A percentile compares a stretch with the other conserved stretches of the same genome.
phyloP scores from a whole-genome alignment of 768 basidiomycete genomes.

The Mycena galericulata region DNA sequence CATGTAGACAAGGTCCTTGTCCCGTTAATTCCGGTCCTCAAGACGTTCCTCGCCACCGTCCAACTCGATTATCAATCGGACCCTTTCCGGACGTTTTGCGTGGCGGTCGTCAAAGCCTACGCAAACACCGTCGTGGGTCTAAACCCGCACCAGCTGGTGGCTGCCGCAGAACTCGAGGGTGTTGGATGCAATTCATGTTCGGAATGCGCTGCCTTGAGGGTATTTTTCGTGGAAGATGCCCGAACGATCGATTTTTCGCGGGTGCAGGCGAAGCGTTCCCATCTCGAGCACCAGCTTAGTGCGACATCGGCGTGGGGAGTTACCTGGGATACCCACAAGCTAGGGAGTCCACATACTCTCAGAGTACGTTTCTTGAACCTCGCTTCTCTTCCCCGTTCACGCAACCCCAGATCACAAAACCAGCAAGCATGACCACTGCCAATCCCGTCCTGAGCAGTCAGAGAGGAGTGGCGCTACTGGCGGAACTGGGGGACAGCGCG shows the following conservation, averaged over 20 bases:
- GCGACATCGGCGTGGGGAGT: constrained; percentile 6
- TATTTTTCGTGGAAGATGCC: neutral
- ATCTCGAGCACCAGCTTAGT: neutral
- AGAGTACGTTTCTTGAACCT: neutral
- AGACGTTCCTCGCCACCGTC: neutral
- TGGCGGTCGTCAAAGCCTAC: neutral
- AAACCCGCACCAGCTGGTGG: constrained; percentile 10
- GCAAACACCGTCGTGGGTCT: neutral
- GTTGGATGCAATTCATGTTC: constrained; percentile 1
- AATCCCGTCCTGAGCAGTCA: neutral
- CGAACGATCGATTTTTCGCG: constrained; percentile 5
- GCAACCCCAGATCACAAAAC: neutral
- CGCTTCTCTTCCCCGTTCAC: neutral
- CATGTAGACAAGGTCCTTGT: constrained; percentile 3
- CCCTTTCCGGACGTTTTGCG: neutral
- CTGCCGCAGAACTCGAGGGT: constrained; percentile 1
- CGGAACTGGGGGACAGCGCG: neutral
- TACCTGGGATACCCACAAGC: constrained; percentile 4
- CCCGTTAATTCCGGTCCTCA: neutral
- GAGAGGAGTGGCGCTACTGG: neutral
- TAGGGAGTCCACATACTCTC: constrained; percentile 1
- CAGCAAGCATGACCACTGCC: neutral
- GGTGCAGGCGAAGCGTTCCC: neutral
- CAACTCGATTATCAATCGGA: neutral
- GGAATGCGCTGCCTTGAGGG: neutral